Percentiles rank a stretch among this genome's conserved stretches.
Evolutionary conservation across 2,329 filamentous ascomycete genomes (phyloP).

Genomic region (Beauveria varroae): DNA sequence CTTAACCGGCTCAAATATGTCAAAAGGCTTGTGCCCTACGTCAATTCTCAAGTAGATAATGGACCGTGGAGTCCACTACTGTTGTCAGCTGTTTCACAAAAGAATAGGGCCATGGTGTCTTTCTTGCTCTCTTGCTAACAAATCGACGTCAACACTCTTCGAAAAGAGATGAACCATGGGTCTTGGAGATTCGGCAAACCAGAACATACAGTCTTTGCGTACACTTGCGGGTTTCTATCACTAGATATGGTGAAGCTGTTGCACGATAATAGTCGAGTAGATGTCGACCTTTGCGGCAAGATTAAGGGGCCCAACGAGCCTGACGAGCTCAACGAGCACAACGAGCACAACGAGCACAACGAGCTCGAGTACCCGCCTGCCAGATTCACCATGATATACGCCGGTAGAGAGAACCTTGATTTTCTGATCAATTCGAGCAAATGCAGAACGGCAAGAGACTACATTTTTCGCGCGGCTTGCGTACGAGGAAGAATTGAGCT

Average conservation of each 20-base stretch:
- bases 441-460: neutral
- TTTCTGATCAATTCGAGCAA: neutral
- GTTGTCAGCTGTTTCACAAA: no score
- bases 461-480: neutral
- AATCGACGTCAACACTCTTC: no score
- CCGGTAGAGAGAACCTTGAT: neutral
- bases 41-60: no score
- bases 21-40: no score
- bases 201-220: neutral
- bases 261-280: neutral
- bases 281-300: neutral
- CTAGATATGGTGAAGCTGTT: neutral
- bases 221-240: fast-evolving
- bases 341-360: no score
- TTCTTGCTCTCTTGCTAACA: no score
- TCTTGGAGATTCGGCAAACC: no score
- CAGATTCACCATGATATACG: neutral
- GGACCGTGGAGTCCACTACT: no score
- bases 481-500: neutral
- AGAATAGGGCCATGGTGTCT: no score
- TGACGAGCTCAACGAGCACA: no score
- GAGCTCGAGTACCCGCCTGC: neutral
- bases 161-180: no score
- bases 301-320: no score
- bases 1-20: fast-evolving